Conservation (phyloP, 495 filamentous ascomycete species). For the Penicillium chermesinum region DNA sequence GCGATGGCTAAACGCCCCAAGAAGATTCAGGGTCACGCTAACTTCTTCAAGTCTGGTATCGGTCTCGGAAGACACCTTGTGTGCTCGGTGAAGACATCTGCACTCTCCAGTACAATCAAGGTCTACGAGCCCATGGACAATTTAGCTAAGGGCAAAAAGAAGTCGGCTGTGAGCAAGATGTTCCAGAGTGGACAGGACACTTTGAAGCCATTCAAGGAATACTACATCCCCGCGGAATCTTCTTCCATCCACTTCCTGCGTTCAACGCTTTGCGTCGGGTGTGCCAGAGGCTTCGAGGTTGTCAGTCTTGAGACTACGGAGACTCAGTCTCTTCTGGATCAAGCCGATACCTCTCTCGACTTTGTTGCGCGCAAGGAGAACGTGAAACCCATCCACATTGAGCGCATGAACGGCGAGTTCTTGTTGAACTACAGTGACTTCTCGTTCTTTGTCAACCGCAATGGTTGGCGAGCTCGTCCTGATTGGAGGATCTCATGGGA, state of each 20-base stretch:
- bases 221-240: constrained; percentile 96
- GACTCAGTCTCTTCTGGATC: constrained; percentile 93
- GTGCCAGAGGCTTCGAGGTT: constrained; percentile 92
- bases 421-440: constrained; percentile 97
- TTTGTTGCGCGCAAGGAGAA: constrained; percentile 91
- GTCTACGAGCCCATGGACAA: constrained; percentile 96
- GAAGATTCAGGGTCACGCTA: constrained; percentile 95
- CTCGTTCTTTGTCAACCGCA: constrained; percentile 97
- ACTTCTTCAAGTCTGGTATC: constrained; percentile 96
- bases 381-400: constrained; percentile 95
- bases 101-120: constrained; percentile 90
- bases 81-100: constrained; percentile 86
- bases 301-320: constrained; percentile 95
- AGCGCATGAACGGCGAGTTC: constrained; percentile 93
- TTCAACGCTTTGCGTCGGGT: constrained; percentile 93
- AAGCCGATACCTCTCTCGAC: constrained; percentile 96
- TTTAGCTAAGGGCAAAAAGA: constrained; percentile 80
- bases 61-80: constrained; percentile 92
- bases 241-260: constrained; percentile 96
- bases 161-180: constrained; percentile 89
- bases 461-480: constrained; percentile 91
- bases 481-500: constrained; percentile 99
- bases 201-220: constrained; percentile 96
- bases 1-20: constrained; percentile 79
- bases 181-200: constrained; percentile 91